Conservation (phyloP, 805 yeast genomes). For the Pichia phayaonensis region DNA sequence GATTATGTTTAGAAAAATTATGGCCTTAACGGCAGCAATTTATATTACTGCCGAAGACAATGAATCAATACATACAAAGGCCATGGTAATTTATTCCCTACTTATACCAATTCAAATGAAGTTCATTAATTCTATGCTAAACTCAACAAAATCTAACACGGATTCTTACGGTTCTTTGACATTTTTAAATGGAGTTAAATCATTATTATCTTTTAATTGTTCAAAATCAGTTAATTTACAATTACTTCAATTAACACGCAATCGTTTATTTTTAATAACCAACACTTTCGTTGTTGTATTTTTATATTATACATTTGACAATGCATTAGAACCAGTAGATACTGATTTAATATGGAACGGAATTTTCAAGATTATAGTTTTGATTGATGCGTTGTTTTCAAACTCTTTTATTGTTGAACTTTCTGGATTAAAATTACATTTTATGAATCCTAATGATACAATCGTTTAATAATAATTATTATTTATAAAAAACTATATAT, state of each 20-base stretch:
- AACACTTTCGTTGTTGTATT: background rate
- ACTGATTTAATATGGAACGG: background rate
- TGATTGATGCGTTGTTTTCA: slow-evolving; percentile 6
- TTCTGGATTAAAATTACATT: slow-evolving; percentile 2
- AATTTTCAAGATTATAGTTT: slow-evolving; percentile 2
- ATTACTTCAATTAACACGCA: background rate
- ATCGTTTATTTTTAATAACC: background rate
- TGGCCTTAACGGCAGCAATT: slow-evolving; percentile 23
- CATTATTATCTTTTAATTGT: slow-evolving; percentile 6
- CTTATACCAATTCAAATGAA: slow-evolving; percentile 21
- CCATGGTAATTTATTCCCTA: slow-evolving; percentile 20
- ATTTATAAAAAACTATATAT: background rate
- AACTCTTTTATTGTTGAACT: slow-evolving; percentile 8
- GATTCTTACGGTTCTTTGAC: slow-evolving; percentile 1
- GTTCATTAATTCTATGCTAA: slow-evolving; percentile 16
- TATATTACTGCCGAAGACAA: slow-evolving; percentile 25
- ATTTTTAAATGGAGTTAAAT: slow-evolving; percentile 15
- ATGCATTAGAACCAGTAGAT: background rate
- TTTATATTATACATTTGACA: background rate
- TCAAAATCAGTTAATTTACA: background rate
- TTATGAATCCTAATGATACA: slow-evolving; percentile 2
- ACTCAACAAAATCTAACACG: background rate
- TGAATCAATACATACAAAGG: slow-evolving; percentile 21
- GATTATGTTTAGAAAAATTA: slow-evolving; percentile 22
- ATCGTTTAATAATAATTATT: background rate